phyloP scores from a whole-genome alignment of 805 yeast genomes.

The Zygotorulaspora sp. region DNA sequence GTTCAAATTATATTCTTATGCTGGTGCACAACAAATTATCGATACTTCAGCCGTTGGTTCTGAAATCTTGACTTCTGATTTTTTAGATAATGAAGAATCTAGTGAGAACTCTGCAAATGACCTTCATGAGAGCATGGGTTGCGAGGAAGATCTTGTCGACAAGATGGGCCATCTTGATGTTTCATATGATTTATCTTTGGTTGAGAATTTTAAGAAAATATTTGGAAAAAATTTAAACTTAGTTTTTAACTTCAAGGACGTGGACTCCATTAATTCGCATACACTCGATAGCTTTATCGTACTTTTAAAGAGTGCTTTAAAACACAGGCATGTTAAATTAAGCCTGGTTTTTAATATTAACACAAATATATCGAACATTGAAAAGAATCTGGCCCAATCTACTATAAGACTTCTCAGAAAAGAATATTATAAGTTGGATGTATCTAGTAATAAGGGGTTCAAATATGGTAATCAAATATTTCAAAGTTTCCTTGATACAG shows the following conservation, averaged over 20 bases:
- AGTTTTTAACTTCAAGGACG: conserved; percentile 34
- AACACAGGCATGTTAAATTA: conserved; percentile 25
- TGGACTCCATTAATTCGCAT: conserved; percentile 30
- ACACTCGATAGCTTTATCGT: conserved; percentile 29
- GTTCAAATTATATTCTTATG: conserved; percentile 29
- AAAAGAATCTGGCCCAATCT: conserved; percentile 32
- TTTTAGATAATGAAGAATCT: conserved; percentile 7
- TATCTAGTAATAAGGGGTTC: conserved; percentile 33
- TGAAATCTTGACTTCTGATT: conserved; percentile 5
- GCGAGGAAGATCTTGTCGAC: conserved; percentile 4
- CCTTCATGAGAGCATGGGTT: conserved; percentile 14
- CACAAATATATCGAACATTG: conserved; percentile 33
- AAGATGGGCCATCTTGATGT: conserved; percentile 15
- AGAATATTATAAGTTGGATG: conserved; percentile 27
- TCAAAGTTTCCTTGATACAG: conserved; percentile 33
- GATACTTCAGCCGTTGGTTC: neutral
- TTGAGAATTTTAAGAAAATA: conserved; percentile 28
- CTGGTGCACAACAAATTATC: conserved; percentile 17
- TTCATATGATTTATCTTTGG: conserved; percentile 33
- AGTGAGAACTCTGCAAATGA: conserved; percentile 6
- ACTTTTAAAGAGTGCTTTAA: conserved; percentile 27
- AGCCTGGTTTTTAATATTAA: conserved; percentile 32
- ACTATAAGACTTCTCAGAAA: conserved; percentile 31
- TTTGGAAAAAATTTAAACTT: conserved; percentile 29
- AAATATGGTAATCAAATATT: conserved; percentile 34